Percentiles rank a stretch among this genome's conserved stretches.
Evolutionary conservation across 768 basidiomycete genomes (phyloP).

Genomic region (Hortiboletus flavorubellus): DNA sequence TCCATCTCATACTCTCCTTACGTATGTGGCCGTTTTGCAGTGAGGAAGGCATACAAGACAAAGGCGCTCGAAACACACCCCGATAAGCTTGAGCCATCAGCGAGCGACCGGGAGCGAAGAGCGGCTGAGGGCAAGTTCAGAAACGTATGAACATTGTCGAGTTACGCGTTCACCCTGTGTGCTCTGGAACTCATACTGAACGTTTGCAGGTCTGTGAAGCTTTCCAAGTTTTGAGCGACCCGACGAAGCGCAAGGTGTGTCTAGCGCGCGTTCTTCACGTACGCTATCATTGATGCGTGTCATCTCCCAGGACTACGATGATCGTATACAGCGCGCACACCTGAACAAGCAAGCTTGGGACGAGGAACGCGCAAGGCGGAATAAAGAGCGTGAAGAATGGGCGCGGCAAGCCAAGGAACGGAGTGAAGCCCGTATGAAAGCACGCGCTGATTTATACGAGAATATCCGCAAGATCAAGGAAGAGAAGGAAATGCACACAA

Average conservation of each 20-base stretch:
- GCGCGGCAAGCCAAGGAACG: slow-evolving; percentile 47
- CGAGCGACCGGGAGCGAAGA: slow-evolving; percentile 49
- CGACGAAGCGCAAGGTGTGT: slow-evolving; percentile 51
- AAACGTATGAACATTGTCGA: slow-evolving; percentile 41
- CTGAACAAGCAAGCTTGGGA: slow-evolving; percentile 26
- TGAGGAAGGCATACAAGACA: slow-evolving; percentile 64
- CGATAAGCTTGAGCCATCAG: slow-evolving; percentile 59
- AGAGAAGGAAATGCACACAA: slow-evolving; percentile 37
- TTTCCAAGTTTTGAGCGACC: slow-evolving; percentile 56
- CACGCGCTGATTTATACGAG: slow-evolving; percentile 36
- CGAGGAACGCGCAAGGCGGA: slow-evolving; percentile 40
- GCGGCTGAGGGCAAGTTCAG: slow-evolving; percentile 58
- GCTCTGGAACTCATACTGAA: slow-evolving; percentile 19
- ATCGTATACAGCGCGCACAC: slow-evolving; percentile 33
- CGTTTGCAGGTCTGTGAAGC: slow-evolving; percentile 55
- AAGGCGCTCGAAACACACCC: slow-evolving; percentile 71
- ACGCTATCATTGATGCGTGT: neutral
- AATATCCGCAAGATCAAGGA: slow-evolving; percentile 39
- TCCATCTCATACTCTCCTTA: neutral
- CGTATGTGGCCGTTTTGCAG: slow-evolving; percentile 21
- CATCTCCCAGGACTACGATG: slow-evolving; percentile 44
- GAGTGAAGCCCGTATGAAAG: slow-evolving; percentile 48
- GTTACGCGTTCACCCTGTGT: slow-evolving; percentile 19
- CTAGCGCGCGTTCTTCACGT: neutral
- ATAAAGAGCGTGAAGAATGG: slow-evolving; percentile 54